Evolutionary conservation across 768 basidiomycete genomes (phyloP), one percentile per base, ranked within the genome.

Genomic region (Trametopsis cervina): DNA sequence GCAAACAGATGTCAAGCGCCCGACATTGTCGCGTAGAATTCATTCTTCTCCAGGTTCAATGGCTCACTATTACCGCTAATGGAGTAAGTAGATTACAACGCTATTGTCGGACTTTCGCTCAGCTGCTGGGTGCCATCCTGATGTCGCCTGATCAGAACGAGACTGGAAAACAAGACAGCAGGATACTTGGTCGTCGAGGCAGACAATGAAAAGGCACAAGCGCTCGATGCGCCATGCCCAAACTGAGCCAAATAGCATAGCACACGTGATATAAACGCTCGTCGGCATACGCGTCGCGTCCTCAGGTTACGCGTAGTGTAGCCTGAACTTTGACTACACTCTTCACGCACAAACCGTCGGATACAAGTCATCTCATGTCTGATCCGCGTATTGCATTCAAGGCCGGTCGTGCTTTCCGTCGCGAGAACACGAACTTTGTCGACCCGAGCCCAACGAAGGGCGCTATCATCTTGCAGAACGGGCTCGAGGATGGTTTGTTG

Each of bases 391-490:
- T 78, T 22, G 72, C 74, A 2, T 77, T 78, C 63, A 77, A 78
- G 50, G 89, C 89, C 1, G 89, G 89, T 11, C 76, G 89, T n/a
- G 81, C 82, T 1, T 80, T 83, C 48, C 70, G 86, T 46, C 75
- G 83, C 44, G 77, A 76, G 40, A 76, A 71, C 24, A 78, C 84
- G 9, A 85, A 85, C 55, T 72, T 70, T 37, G 78, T 91, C 5
- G 85, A 86, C 45, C 74, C 86, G 0, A 69, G 68, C 47, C 72
- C 83, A 0, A 75, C 76, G 15, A 91, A 89, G 63, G 89, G 89
- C 47, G 83, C 86, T 17, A 71, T 91, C 54, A 63, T 81, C 11
- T 70, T 90, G 37, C 71, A 76, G 20, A 80, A 75, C 50, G 80
- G 77, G 35, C 87, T 89, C 0, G 89, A 91, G 54, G 85, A 79